Conservation (phyloP, 1,284 basidiomycete species). For the Trichosporon coremiiforme region DNA sequence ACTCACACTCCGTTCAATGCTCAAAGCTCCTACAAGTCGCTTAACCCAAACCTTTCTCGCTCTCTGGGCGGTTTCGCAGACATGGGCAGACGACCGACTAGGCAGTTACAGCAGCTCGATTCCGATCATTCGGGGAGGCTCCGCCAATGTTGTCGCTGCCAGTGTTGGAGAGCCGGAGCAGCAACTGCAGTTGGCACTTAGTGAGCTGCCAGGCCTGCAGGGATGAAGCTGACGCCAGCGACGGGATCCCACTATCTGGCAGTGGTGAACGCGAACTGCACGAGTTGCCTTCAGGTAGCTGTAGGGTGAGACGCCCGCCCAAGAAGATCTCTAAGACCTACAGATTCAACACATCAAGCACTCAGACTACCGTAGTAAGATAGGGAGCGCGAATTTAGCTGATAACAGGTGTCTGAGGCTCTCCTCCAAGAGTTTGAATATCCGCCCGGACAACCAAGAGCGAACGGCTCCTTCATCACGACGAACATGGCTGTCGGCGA, state of each 20-base stretch:
- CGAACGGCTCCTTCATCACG: neutral
- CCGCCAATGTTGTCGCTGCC: constrained; percentile 43
- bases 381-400: neutral
- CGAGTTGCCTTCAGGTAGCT: neutral
- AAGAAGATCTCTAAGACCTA: neutral
- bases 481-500: neutral
- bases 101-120: constrained; percentile 41
- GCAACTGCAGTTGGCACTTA: constrained; percentile 44
- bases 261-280: neutral
- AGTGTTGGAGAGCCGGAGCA: constrained; percentile 43
- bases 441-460: neutral
- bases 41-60: neutral
- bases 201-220: constrained; percentile 35
- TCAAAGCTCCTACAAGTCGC: neutral
- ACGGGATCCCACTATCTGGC: constrained; percentile 12
- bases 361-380: constrained; percentile 4
- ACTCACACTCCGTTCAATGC: neutral
- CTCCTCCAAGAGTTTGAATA: neutral
- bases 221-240: constrained; percentile 20
- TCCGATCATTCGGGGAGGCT: constrained; percentile 41
- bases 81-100: constrained; percentile 33
- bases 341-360: constrained; percentile 22
- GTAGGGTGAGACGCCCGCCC: neutral
- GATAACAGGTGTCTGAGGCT: neutral
- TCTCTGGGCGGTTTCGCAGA: neutral